These are phyloP conservation scores for Pouteria campechiana DNA, from an alignment of 179 eudicot species.

Conservation along the genomic window DNA sequence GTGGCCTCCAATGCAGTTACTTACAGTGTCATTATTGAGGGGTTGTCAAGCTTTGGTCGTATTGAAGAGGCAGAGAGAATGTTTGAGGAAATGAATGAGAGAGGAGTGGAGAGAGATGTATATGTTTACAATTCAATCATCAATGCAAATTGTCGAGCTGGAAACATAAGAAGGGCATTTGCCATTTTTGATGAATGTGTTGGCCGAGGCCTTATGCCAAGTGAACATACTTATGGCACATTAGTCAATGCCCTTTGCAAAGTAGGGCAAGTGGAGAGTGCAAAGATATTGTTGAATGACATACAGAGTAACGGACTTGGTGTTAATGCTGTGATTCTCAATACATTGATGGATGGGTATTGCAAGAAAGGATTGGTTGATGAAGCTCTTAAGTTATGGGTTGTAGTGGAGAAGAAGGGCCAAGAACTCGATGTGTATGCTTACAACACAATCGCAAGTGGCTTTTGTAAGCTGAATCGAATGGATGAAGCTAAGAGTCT, in stretches of 20 bases:
- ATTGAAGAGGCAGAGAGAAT: slow-evolving; percentile 39
- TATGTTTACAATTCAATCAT: slow-evolving; percentile 52
- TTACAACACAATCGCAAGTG: slow-evolving; percentile 59
- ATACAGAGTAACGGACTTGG: slow-evolving; percentile 72
- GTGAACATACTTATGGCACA: slow-evolving; percentile 61
- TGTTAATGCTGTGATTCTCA: slow-evolving; percentile 45
- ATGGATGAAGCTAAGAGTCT: slow-evolving; percentile 67
- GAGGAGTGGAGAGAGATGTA: slow-evolving; percentile 37
- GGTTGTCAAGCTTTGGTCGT: slow-evolving; percentile 27
- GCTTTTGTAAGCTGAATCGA: slow-evolving; percentile 43
- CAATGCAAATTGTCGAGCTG: slow-evolving; percentile 34
- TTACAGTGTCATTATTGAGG: slow-evolving; percentile 53
- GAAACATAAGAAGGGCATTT: slow-evolving; percentile 56
- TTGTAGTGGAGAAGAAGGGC: slow-evolving; percentile 66
- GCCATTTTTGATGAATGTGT: slow-evolving; percentile 60
- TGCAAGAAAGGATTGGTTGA: slow-evolving; percentile 55
- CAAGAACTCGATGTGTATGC: slow-evolving; percentile 37
- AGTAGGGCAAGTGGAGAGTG: slow-evolving; percentile 58
- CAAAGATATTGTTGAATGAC: slow-evolving; percentile 49
- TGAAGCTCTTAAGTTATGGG: slow-evolving; percentile 39
- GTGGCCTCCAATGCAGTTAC: slow-evolving; percentile 47
- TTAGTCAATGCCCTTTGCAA: slow-evolving; percentile 65
- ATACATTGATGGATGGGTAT: slow-evolving; percentile 67
- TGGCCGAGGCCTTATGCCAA: slow-evolving; percentile 49
- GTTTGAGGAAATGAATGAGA: slow-evolving; percentile 48